Conservation (phyloP, 306 rosid species). For the Ziziphus jujuba region DNA sequence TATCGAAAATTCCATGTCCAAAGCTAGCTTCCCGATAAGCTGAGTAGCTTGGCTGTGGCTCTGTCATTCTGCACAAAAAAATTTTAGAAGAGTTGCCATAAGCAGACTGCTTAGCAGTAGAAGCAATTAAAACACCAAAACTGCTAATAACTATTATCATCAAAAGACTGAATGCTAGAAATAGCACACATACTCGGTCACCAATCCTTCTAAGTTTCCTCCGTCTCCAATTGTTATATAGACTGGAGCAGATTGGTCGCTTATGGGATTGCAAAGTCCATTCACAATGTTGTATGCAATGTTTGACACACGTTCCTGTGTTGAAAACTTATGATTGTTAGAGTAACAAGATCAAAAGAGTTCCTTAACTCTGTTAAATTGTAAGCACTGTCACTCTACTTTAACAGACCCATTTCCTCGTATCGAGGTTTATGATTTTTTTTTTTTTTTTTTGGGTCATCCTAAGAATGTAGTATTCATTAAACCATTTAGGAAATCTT, state of each 20-base stretch:
- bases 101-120: not conserved
- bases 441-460: too few species aligned
- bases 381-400: too few species aligned
- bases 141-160: not conserved
- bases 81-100: not conserved
- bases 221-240: conserved; percentile 85
- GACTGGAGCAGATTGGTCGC: conserved; percentile 55
- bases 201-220: conserved; percentile 79
- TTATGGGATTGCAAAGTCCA: conserved; percentile 48
- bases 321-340: not conserved
- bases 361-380: too few species aligned
- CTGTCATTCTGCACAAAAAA: conserved; percentile 48
- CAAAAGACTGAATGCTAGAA: not conserved
- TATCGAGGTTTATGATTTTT: too few species aligned
- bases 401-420: too few species aligned
- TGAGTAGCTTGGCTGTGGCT: conserved; percentile 84
- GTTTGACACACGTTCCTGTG: conserved; percentile 69
- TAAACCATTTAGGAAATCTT: too few species aligned
- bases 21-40: conserved; percentile 73
- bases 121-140: not conserved
- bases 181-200: conserved; percentile 41
- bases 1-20: conserved; percentile 67
- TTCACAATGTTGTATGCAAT: conserved; percentile 53
- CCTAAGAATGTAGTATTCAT: too few species aligned
- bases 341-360: not conserved